Evolutionary conservation across 495 filamentous ascomycete genomes (phyloP).

Genomic region (Talaromyces wortmannii): DNA sequence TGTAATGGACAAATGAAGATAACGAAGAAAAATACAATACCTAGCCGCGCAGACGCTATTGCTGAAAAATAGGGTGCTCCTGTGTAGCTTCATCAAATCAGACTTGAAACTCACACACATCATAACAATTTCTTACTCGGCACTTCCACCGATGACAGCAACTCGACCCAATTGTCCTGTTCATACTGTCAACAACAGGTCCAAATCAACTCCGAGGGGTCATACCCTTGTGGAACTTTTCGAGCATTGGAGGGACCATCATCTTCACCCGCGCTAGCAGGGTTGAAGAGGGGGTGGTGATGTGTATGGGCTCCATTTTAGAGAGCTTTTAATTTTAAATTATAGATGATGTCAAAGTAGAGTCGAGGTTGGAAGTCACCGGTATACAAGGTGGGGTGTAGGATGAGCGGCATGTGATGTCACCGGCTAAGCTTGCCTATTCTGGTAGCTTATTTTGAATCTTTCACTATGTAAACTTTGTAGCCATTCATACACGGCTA

Average conservation of each 20-base stretch:
- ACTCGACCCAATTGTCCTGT: conserved; percentile 86
- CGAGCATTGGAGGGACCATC: conserved; percentile 90
- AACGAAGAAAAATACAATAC: conserved; percentile 31
- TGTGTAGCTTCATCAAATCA: conserved; percentile 55
- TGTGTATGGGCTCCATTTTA: conserved; percentile 37
- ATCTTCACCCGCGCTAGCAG: conserved; percentile 77
- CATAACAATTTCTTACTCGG: conserved; percentile 47
- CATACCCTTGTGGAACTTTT: conserved; percentile 92
- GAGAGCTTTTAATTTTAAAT: neutral
- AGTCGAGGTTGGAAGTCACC: neutral
- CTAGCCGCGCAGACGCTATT: conserved; percentile 84
- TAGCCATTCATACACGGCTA: neutral
- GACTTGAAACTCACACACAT: neutral
- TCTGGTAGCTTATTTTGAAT: too few species aligned
- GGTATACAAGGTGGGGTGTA: conserved; percentile 8
- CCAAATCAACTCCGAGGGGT: neutral
- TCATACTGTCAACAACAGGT: conserved; percentile 9
- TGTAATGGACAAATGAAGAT: neutral
- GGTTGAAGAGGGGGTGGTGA: conserved; percentile 57
- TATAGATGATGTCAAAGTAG: neutral
- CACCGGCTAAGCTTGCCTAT: conserved; percentile 14
- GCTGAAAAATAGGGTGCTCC: conserved; percentile 97
- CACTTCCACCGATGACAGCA: conserved; percentile 89
- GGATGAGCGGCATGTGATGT: conserved; percentile 28
- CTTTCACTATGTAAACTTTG: too few species aligned